Evolutionary conservation across 108 stramenopile species (phyloP).

Genomic region (Thalassiosira profunda): DNA sequence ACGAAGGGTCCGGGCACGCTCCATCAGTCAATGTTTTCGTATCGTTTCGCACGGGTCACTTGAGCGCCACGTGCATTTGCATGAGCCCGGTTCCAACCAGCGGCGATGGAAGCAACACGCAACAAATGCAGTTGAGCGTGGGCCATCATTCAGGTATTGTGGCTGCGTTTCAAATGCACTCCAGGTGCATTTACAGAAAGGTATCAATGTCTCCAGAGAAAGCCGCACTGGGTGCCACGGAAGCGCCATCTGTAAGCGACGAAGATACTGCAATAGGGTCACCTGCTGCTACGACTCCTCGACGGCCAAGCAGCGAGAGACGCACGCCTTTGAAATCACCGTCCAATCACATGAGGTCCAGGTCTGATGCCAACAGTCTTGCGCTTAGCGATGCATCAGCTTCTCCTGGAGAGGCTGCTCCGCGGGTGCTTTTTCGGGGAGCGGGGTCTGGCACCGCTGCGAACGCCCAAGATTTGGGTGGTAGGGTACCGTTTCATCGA

Average conservation of each 20-base stretch:
- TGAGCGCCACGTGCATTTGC: slow-evolving; percentile 38
- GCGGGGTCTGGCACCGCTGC: neutral
- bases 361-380: too few species aligned
- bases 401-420: too few species aligned
- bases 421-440: neutral
- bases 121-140: slow-evolving; percentile 22
- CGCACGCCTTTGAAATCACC: too few species aligned
- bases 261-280: too few species aligned
- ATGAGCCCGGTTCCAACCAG: slow-evolving; percentile 16
- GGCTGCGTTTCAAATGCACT: slow-evolving; percentile 21
- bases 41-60: slow-evolving; percentile 23
- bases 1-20: neutral
- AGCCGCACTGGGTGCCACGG: neutral
- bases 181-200: neutral
- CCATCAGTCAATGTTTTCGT: slow-evolving; percentile 18
- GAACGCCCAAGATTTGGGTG: too few species aligned
- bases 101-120: neutral
- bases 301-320: too few species aligned
- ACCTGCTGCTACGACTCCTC: too few species aligned
- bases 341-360: too few species aligned
- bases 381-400: too few species aligned
- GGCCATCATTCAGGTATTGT: slow-evolving; percentile 36
- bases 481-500: slow-evolving; percentile 17
- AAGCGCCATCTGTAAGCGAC: too few species aligned
- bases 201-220: neutral